Evolutionary conservation across 2,329 filamentous ascomycete species (phyloP), one percentile per base, ranked within the genome.

Genomic region (Trichoderma sp.): DNA sequence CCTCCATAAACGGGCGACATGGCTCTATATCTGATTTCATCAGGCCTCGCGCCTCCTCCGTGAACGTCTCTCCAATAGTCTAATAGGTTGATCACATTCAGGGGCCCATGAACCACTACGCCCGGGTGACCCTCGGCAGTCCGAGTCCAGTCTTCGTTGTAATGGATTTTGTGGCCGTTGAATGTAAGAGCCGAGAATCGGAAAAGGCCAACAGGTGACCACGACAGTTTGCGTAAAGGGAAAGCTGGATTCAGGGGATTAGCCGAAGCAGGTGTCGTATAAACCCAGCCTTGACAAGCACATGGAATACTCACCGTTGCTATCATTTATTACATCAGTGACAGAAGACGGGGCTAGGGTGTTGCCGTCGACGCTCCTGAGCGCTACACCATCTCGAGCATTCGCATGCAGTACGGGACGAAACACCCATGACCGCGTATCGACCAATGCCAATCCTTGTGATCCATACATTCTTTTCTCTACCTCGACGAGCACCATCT

Each of bases 131-230:
- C 88, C 76, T 95, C 90, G 8, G 90, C 81, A 5, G 83, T 80
- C 5, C 82, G 81, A 15, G 87, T 87, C 82, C 91, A 94, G 13
- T 82, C 75, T 27, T 86, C 84, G 74, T 93, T 91, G 72, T 94
- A 90, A 77, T 97, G 93, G 65, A 97, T 96, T 71, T 88, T 89
- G 77, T 97, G 93, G 0, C 88, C 92, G 75, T 97, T 97, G 81
- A 93, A 93, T 0, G 92, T 96, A 48, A 97, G 80, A 0, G 92
- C 92, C 0, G 90, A 93, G 81, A 93, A 97, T 19, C 92, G 87
- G 78, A 95, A 96, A 1, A 97, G 84, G 2, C 80, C 81, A 0
- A 81, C 79, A 0, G 82, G 78, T 0, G 84, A 85, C 82, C 81
- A 84, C 22, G 73, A 72, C 5, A 83, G 64, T 15, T 76, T 74